A percentile compares a stretch with the other conserved stretches of the same genome.
Evolutionary conservation across 371 early-diverging fungal species (phyloP).

Genomic region (Lichtheimia ornata): DNA sequence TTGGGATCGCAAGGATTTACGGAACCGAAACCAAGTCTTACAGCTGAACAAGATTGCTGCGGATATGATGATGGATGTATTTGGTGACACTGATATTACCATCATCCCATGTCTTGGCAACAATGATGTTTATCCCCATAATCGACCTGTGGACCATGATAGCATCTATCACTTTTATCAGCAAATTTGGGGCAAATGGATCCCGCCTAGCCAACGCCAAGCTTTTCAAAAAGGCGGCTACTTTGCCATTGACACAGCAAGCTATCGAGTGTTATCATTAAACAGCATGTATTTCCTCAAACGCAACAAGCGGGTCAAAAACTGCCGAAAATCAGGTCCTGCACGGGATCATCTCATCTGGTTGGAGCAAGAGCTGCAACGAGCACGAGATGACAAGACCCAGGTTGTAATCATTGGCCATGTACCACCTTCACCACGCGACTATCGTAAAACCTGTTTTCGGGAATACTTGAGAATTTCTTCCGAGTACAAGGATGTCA

Average conservation of each 20-base stretch:
- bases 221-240: conserved; percentile 75
- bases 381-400: conserved; percentile 31
- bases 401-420: conserved; percentile 73
- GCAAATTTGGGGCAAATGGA: conserved; percentile 58
- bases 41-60: conserved; percentile 44
- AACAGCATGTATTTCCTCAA: conserved; percentile 77
- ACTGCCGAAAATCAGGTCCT: conserved; percentile 61
- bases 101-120: conserved; percentile 78
- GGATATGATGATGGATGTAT: conserved; percentile 34
- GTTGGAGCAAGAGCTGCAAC: conserved; percentile 62
- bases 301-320: conserved; percentile 67
- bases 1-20: conserved; percentile 60
- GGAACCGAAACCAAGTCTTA: conserved; percentile 61
- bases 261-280: conserved; percentile 57
- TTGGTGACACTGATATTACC: conserved; percentile 44
- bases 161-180: conserved; percentile 41
- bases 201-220: conserved; percentile 58
- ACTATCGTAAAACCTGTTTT: conserved; percentile 67
- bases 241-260: conserved; percentile 59
- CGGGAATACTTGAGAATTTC: conserved; percentile 61
- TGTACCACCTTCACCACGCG: conserved; percentile 69
- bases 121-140: conserved; percentile 82
- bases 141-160: conserved; percentile 40
- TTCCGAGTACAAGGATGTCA: conserved; percentile 58
- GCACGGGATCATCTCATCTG: conserved; percentile 71